Evolutionary conservation across 176 grass and related monocot genomes (phyloP), one percentile per base, ranked within the genome.

Genomic region (Lolium rigidum): DNA sequence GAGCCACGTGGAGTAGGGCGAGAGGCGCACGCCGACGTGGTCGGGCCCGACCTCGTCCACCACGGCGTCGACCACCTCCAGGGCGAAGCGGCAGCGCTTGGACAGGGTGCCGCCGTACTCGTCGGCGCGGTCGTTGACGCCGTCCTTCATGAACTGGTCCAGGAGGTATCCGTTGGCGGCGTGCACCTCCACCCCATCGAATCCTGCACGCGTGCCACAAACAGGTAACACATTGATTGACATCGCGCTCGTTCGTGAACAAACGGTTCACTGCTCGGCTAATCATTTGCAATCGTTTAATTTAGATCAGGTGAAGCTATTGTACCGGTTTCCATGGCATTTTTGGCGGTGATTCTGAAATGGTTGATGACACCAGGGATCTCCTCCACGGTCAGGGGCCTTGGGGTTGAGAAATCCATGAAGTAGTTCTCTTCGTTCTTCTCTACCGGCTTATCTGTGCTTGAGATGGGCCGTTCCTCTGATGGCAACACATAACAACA

Each of bases 141-240:
- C 10, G 28, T 86, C 88, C 37, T 89, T 86, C 74, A 89, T 80
- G 82, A 89, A 89, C 38, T 89, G 88, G 21, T 89, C 88, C 37
- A 89, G 37, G 0, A 89, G 83, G 59, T 80, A 85, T 28, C 88
- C 82, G 37, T 86, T 56, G 8, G 67, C 88, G 24, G 7, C 82
- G 24, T 89, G 88, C 22, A 89, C 60, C 54, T 89, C 88, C 9
- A 86, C 76, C 14, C 86, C 86, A 37, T 88, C 79, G 54, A 88
- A 88, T 13, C 86, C 86, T 83, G 35, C 26, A 74, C 4, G 26
- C 9, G 1, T 0, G 43, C 38, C 38, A n/a, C n/a, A n/a, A n/a
- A n/a, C n/a, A n/a, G 5, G 38, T 39, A 39, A 39, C 5, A 39
- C 38, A 39, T 39, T 39, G 38, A 39, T 39, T 39, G 38, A 39